Evolutionary conservation across 2,329 filamentous ascomycete genomes (phyloP).

Genomic region (Pestalotiopsis sp.): DNA sequence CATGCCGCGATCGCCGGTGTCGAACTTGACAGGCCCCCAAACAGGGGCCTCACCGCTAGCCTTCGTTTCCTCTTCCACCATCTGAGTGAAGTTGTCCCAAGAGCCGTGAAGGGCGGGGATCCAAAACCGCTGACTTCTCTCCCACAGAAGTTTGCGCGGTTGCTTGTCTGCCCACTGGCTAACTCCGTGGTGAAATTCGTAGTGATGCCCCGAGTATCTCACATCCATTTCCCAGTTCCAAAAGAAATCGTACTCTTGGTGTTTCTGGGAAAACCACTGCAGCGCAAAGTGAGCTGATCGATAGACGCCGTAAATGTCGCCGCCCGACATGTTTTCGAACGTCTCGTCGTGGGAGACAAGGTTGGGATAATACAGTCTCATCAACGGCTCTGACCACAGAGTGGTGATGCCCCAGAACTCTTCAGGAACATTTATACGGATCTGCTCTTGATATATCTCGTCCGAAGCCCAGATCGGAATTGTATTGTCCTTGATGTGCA

Average conservation of each 20-base stretch:
- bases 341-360: slow-evolving; percentile 59
- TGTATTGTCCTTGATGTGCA: slow-evolving; percentile 48
- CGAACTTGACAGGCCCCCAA: slow-evolving; percentile 58
- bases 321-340: slow-evolving; percentile 40
- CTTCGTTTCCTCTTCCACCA: slow-evolving; percentile 56
- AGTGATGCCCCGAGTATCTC: slow-evolving; percentile 46
- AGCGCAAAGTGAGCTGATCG: slow-evolving; percentile 46
- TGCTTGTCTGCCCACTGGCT: slow-evolving; percentile 57
- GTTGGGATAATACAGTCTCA: slow-evolving; percentile 63
- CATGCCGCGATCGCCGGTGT: slow-evolving; percentile 46
- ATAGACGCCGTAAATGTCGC: slow-evolving; percentile 57
- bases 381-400: slow-evolving; percentile 69
- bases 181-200: slow-evolving; percentile 61
- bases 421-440: slow-evolving; percentile 58
- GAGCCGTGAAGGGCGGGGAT: slow-evolving; percentile 57
- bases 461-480: slow-evolving; percentile 34
- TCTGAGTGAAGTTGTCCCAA: slow-evolving; percentile 58
- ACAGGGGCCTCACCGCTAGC: slow-evolving; percentile 43
- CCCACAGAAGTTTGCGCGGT: slow-evolving; percentile 64
- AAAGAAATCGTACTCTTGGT: slow-evolving; percentile 49
- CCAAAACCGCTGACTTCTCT: slow-evolving; percentile 64
- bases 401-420: slow-evolving; percentile 71
- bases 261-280: slow-evolving; percentile 47
- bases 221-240: slow-evolving; percentile 54
- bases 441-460: slow-evolving; percentile 48